A percentile compares a stretch with the other conserved stretches of the same genome.
Evolutionary conservation across 2,329 filamentous ascomycete species (phyloP).

Genomic region (Diaporthe batatas): DNA sequence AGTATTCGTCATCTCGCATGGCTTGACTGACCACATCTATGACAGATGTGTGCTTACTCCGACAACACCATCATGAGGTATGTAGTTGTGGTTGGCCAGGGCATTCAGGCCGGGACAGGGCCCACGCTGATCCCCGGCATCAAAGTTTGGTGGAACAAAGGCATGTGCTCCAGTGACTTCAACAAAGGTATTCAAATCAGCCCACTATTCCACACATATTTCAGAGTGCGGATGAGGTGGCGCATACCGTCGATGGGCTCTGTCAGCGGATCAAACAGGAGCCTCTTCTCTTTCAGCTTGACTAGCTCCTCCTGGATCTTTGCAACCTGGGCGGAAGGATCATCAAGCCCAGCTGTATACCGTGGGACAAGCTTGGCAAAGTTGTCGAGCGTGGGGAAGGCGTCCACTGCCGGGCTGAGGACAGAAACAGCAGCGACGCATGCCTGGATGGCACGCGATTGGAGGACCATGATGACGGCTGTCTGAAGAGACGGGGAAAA

Average conservation of each 20-base stretch:
- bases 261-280: slow-evolving; percentile 19
- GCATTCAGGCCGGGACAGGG: slow-evolving; percentile 50
- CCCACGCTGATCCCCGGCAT: slow-evolving; percentile 47
- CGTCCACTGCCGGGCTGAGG: slow-evolving; percentile 9
- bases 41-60: background rate
- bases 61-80: slow-evolving; percentile 48
- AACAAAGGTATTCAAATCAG: background rate
- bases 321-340: slow-evolving; percentile 9
- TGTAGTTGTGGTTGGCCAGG: slow-evolving; percentile 49
- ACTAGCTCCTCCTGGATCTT: slow-evolving; percentile 22
- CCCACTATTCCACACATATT: background rate
- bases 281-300: slow-evolving; percentile 69
- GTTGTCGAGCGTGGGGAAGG: slow-evolving; percentile 14
- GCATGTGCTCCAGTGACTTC: slow-evolving; percentile 28
- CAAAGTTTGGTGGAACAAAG: slow-evolving; percentile 40
- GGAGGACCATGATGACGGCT: background rate
- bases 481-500: background rate
- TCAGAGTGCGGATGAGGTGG: background rate
- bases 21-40: background rate
- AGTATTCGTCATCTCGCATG: no score
- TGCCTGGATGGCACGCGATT: slow-evolving; percentile 9
- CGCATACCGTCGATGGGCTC: slow-evolving; percentile 4
- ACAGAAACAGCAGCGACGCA: slow-evolving; percentile 13
- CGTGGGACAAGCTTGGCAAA: slow-evolving; percentile 9
- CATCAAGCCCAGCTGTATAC: slow-evolving; percentile 14